Conservation (phyloP, 352 stramenopile genomes). For the Blastocystis sp. region DNA sequence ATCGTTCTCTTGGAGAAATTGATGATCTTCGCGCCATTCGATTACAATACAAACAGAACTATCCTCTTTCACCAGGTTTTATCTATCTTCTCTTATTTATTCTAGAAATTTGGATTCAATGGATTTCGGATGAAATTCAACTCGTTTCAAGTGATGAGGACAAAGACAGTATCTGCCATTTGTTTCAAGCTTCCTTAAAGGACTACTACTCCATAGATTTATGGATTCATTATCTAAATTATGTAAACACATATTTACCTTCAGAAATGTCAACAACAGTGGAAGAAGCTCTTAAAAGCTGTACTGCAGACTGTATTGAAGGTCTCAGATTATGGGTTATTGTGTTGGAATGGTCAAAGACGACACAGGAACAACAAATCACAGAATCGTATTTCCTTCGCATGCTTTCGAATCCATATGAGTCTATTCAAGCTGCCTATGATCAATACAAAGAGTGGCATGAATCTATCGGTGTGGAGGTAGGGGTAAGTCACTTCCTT, state of each 20-base stretch:
- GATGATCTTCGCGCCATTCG: conserved; percentile 27
- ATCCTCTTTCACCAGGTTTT: conserved; percentile 3
- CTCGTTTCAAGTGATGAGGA: not conserved
- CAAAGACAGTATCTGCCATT: conserved; percentile 55
- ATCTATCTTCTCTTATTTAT: not conserved
- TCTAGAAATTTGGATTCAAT: conserved; percentile 41
- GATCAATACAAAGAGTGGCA: conserved; percentile 36
- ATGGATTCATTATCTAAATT: conserved; percentile 35
- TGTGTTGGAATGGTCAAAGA: conserved; percentile 50
- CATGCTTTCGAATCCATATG: conserved; percentile 3
- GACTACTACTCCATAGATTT: conserved; percentile 47
- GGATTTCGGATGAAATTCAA: conserved; percentile 39
- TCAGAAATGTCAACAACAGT: not conserved
- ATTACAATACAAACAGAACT: conserved; percentile 34
- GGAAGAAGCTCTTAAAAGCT: conserved; percentile 20
- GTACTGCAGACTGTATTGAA: conserved; percentile 4
- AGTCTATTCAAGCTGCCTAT: not conserved
- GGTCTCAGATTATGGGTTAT: not conserved
- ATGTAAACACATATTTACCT: not conserved
- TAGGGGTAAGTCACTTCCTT: not conserved
- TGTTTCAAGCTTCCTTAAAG: conserved; percentile 24
- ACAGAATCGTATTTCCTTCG: conserved; percentile 29
- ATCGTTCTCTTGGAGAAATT: conserved; percentile 11
- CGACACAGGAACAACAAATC: not conserved
- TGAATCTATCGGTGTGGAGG: not conserved